Conservation (phyloP, 495 filamentous ascomycete species). For the Thozetella sp. region DNA sequence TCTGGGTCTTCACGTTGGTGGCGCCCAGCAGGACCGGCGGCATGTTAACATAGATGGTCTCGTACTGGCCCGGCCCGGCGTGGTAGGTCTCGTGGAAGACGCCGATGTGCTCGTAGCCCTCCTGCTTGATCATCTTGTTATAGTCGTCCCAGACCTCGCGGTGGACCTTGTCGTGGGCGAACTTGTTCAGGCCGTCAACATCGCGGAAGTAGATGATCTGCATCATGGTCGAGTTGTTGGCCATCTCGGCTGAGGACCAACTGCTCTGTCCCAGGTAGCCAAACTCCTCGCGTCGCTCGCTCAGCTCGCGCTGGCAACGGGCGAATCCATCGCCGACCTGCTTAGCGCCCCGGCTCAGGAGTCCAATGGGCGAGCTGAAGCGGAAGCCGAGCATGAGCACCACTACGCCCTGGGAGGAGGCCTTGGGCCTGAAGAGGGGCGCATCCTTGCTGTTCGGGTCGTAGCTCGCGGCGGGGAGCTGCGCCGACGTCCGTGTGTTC, state of each 20-base stretch:
- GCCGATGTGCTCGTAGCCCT: constrained; percentile 33
- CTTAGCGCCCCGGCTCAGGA: constrained; percentile 24
- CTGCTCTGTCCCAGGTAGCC: constrained; percentile 20
- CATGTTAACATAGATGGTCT: constrained; percentile 40
- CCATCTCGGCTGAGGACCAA: constrained; percentile 20
- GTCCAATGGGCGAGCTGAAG: constrained; percentile 19
- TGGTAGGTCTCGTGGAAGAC: constrained; percentile 53
- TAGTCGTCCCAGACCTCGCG: constrained; percentile 38
- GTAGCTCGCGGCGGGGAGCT: constrained; percentile 6
- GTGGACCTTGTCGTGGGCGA: constrained; percentile 42
- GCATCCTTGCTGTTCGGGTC: background rate
- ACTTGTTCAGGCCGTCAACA: constrained; percentile 43
- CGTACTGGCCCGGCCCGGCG: constrained; percentile 37
- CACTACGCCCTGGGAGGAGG: constrained; percentile 6
- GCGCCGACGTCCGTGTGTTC: background rate
- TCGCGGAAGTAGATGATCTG: constrained; percentile 42
- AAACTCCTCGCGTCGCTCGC: constrained; percentile 23
- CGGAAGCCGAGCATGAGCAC: constrained; percentile 14
- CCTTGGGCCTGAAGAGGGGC: constrained; percentile 4
- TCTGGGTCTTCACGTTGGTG: background rate
- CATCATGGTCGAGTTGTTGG: constrained; percentile 32
- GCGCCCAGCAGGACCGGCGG: constrained; percentile 8
- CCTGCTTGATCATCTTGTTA: constrained; percentile 21
- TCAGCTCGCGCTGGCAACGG: constrained; percentile 17
- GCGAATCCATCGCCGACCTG: constrained; percentile 17